phyloP scores from a whole-genome alignment of 768 basidiomycete genomes.

The Lactarius indigo region DNA sequence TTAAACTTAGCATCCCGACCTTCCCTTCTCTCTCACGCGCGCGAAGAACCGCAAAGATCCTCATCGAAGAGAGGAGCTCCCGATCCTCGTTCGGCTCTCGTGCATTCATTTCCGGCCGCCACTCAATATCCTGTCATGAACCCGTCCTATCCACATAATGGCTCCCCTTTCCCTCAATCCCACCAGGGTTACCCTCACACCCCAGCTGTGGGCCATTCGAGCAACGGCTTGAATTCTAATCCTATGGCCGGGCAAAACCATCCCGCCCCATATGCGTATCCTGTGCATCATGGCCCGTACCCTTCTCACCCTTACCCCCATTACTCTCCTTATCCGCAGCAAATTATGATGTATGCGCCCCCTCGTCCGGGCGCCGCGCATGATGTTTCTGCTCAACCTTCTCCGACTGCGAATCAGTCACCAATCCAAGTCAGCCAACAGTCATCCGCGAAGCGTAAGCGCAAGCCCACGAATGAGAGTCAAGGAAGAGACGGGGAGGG shows the following conservation, averaged over 20 bases:
- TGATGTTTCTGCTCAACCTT: conserved; percentile 33
- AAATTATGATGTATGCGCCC: conserved; percentile 66
- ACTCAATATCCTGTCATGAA: conserved; percentile 62
- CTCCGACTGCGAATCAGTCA: conserved; percentile 34
- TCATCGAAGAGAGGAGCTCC: conserved; percentile 33
- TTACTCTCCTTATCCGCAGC: conserved; percentile 50
- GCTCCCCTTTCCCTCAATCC: conserved; percentile 46
- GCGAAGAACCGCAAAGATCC: conserved; percentile 30
- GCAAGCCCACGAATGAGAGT: conserved; percentile 36
- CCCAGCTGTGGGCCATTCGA: conserved; percentile 32
- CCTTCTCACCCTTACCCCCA: conserved; percentile 38
- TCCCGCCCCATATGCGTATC: conserved; percentile 45
- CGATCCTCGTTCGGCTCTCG: conserved; percentile 36
- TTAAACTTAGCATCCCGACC: conserved; percentile 22
- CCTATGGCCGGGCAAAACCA: conserved; percentile 43
- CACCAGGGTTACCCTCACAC: conserved; percentile 38
- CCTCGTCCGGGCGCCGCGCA: conserved; percentile 39
- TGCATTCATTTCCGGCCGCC: conserved; percentile 49
- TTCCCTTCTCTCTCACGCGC: conserved; percentile 32
- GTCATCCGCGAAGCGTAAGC: conserved; percentile 56
- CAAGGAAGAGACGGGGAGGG: conserved; percentile 36
- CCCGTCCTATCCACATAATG: conserved; percentile 60
- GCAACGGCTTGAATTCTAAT: conserved; percentile 38
- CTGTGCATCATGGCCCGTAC: conserved; percentile 32
- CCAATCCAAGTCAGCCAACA: conserved; percentile 19